Percentiles rank a stretch among this genome's conserved stretches.
Evolutionary conservation across 495 filamentous ascomycete species (phyloP).

Genomic region (Penicillium longicatenatum): DNA sequence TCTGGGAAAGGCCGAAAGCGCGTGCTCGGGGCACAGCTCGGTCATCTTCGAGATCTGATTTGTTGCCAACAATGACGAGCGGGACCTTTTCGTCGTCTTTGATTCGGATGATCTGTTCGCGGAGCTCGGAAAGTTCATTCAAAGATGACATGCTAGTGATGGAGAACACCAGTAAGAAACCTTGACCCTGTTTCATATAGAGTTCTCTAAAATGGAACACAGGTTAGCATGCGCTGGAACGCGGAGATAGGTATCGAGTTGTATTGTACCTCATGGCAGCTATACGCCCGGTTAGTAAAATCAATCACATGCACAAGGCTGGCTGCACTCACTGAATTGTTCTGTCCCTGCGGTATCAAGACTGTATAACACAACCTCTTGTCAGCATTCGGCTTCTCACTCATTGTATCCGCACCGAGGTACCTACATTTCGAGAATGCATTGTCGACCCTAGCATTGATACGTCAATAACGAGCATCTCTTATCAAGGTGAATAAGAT

Average conservation of each 20-base stretch:
- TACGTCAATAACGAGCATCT: conserved; percentile 24
- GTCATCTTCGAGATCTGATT: conserved; percentile 92
- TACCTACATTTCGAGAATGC: conserved; percentile 91
- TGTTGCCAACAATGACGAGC: conserved; percentile 96
- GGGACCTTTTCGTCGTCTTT: conserved; percentile 92
- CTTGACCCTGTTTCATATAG: conserved; percentile 96
- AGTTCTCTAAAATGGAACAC: conserved; percentile 64
- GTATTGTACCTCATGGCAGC: conserved; percentile 68
- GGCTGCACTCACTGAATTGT: conserved; percentile 79
- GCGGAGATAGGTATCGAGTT: conserved; percentile 6
- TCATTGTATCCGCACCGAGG: background rate
- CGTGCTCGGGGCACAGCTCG: conserved; percentile 78
- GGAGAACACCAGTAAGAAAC: conserved; percentile 96
- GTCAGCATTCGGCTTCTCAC: conserved; percentile 3
- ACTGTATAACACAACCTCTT: conserved; percentile 41
- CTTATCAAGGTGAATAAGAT: conserved; percentile 25
- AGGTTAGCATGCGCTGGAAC: conserved; percentile 7
- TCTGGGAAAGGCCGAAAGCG: conserved; percentile 84
- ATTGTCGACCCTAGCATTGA: conserved; percentile 77
- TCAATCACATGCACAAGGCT: conserved; percentile 17
- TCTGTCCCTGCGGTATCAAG: conserved; percentile 97
- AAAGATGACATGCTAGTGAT: conserved; percentile 88
- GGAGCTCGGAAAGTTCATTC: conserved; percentile 81
- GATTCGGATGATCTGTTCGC: conserved; percentile 95
- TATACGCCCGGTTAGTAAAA: conserved; percentile 39